These are phyloP conservation scores for Fusarium anguioides DNA, from an alignment of 2,329 filamentous ascomycete genomes.

Conservation along the genomic window DNA sequence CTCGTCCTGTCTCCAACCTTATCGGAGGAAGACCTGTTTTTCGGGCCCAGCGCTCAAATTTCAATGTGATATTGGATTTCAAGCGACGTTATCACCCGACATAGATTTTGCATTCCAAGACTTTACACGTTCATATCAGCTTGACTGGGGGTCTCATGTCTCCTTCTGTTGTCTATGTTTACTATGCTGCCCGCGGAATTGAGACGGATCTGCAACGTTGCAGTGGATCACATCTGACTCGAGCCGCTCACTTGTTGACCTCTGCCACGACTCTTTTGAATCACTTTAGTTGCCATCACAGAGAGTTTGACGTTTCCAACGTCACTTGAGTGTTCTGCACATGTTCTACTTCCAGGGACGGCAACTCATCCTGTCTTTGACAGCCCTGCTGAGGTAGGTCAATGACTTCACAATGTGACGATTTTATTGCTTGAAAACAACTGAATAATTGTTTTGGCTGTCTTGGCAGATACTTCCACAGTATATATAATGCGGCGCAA, in stretches of 20 bases:
- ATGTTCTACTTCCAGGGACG: neutral
- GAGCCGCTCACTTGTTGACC: neutral
- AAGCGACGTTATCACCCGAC: slow-evolving; percentile 7
- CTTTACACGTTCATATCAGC: neutral
- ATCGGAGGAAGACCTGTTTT: neutral
- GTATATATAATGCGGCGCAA: neutral
- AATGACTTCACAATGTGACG: slow-evolving; percentile 15
- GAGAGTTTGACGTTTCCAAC: neutral
- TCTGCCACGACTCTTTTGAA: neutral
- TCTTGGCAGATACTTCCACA: accelerated
- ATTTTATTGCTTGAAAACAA: neutral
- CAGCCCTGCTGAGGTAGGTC: slow-evolving; percentile 8
- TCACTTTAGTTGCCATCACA: neutral
- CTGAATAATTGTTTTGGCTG: accelerated
- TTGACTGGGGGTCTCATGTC: no score
- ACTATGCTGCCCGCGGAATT: neutral
- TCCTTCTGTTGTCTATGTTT: neutral
- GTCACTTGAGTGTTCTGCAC: slow-evolving; percentile 22
- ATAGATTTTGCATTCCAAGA: neutral
- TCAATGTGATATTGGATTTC: neutral
- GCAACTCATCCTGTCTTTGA: neutral
- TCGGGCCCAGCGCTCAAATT: neutral
- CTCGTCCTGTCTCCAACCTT: neutral
- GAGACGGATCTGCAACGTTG: slow-evolving; percentile 22
- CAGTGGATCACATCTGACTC: neutral